Conservation (phyloP, 306 rosid species). For the Neltuma alba region DNA sequence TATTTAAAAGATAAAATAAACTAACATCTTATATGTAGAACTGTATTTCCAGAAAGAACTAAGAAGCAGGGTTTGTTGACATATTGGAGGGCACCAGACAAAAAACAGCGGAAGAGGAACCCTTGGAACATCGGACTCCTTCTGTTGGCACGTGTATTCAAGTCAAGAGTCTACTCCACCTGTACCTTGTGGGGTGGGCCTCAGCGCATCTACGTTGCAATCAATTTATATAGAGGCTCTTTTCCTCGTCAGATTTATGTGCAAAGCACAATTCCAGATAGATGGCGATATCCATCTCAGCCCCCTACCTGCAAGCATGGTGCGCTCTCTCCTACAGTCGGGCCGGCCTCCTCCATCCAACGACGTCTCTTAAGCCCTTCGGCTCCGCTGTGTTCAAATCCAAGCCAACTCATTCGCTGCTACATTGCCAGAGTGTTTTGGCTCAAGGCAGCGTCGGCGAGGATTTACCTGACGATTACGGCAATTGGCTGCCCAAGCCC, state of each 20-base stretch:
- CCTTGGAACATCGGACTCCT: background rate
- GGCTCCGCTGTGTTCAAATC: background rate
- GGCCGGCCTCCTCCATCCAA: background rate
- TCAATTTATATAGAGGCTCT: background rate
- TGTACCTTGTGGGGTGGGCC: too few relatives aligned
- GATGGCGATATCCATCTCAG: conserved; percentile 4
- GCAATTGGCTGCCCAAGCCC: conserved; percentile 56
- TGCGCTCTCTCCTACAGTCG: background rate
- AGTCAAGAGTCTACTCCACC: background rate
- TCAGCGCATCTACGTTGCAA: background rate
- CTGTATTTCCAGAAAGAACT: too few relatives aligned
- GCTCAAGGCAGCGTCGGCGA: conserved; percentile 18
- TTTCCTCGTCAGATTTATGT: background rate
- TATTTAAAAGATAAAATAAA: too few relatives aligned
- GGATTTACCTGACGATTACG: conserved; percentile 68
- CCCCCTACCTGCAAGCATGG: background rate
- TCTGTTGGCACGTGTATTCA: background rate
- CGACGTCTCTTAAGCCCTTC: background rate
- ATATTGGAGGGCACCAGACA: background rate
- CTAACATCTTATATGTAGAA: too few relatives aligned
- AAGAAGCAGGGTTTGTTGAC: too few relatives aligned
- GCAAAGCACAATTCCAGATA: background rate
- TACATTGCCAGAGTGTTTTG: background rate
- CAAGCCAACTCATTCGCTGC: conserved; percentile 1
- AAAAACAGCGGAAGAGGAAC: background rate